Evolutionary conservation across 805 yeast species (phyloP).

Genomic region (Groenewaldozyma tartarivorans): DNA sequence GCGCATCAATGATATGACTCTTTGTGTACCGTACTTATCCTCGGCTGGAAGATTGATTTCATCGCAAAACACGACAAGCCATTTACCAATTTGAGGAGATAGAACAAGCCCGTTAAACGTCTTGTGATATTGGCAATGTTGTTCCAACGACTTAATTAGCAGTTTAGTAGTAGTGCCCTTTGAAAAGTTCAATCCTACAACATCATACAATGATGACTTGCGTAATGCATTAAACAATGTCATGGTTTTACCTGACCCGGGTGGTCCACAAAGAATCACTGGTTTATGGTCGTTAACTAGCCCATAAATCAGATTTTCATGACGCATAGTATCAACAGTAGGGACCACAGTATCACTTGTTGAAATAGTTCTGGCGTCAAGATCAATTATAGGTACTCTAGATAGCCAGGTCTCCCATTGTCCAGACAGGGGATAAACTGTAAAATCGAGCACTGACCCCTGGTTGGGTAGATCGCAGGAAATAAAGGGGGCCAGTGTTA

Average conservation of each 20-base stretch:
- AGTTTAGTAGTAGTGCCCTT: constrained; percentile 62
- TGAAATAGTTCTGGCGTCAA: constrained; percentile 51
- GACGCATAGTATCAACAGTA: constrained; percentile 66
- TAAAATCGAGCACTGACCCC: constrained; percentile 31
- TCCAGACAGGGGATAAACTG: constrained; percentile 36
- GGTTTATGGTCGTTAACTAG: constrained; percentile 49
- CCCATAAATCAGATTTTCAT: constrained; percentile 51
- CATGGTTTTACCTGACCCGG: constrained; percentile 97
- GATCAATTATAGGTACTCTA: constrained; percentile 32
- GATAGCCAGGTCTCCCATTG: constrained; percentile 37
- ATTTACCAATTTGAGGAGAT: constrained; percentile 53
- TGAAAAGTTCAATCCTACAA: constrained; percentile 71
- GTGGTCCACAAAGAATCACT: constrained; percentile 83
- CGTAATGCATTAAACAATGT: constrained; percentile 61
- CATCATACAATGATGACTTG: constrained; percentile 44
- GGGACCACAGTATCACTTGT: constrained; percentile 62
- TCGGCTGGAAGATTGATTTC: constrained; percentile 74
- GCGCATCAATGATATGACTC: constrained; percentile 59
- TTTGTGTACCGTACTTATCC: constrained; percentile 68
- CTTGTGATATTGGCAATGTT: constrained; percentile 53
- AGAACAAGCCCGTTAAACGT: constrained; percentile 44
- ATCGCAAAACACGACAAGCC: constrained; percentile 83
- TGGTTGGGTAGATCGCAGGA: constrained; percentile 12
- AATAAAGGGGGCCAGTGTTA: constrained; percentile 16
- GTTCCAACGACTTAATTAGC: constrained; percentile 57